Conservation (phyloP, 129 eudicot genomes). For the Saussurea involucrata region DNA sequence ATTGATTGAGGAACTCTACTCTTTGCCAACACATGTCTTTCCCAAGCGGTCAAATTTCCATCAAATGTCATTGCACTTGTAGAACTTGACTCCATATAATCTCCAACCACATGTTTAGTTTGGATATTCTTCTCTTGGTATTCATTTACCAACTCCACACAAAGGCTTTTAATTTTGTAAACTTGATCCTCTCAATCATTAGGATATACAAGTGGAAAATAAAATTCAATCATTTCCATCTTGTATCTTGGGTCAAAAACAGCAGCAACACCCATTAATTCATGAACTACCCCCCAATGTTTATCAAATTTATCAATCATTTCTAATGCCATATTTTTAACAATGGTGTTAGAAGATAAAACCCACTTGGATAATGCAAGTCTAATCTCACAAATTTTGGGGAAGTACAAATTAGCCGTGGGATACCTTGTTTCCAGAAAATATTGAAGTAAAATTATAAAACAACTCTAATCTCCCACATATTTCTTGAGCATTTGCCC, state of each 20-base stretch:
- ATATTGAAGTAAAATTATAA: not conserved
- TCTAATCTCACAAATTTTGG: constrained; percentile 13
- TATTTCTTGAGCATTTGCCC: not conserved
- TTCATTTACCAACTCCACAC: too few relatives aligned
- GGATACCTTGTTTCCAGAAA: not conserved
- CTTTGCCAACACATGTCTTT: too few relatives aligned
- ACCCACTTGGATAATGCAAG: not conserved
- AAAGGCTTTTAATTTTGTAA: too few relatives aligned
- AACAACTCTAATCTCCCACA: constrained; percentile 5
- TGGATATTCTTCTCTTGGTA: not conserved
- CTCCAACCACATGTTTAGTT: not conserved
- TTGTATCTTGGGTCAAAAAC: too few relatives aligned
- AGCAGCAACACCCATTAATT: not conserved
- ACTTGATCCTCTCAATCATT: too few relatives aligned
- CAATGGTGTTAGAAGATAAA: not conserved
- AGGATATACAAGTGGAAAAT: too few relatives aligned
- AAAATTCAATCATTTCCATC: too few relatives aligned
- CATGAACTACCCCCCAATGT: not conserved
- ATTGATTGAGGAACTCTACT: not conserved
- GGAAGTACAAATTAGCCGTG: constrained; percentile 1
- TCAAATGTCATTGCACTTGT: not conserved
- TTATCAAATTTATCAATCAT: not conserved
- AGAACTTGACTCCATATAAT: not conserved
- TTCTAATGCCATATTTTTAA: not conserved
- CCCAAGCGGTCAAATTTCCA: not conserved